Evolutionary conservation across 805 yeast species (phyloP).

Genomic region (Wickerhamomyces bovis): DNA sequence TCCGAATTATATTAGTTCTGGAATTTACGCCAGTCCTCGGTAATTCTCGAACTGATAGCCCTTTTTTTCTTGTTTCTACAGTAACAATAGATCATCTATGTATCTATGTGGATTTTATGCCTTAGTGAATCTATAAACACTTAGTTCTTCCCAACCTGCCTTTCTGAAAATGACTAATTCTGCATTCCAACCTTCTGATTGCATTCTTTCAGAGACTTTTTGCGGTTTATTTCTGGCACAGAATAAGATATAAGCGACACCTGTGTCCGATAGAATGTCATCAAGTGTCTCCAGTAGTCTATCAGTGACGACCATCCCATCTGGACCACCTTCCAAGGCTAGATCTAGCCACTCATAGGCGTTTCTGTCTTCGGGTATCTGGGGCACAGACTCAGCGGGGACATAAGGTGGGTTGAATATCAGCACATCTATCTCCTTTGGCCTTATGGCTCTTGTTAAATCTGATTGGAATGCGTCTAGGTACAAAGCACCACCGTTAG

Average conservation of each 20-base stretch:
- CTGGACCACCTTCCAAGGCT: slow-evolving; percentile 83
- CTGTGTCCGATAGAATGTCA: slow-evolving; percentile 45
- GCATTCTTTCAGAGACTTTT: slow-evolving; percentile 45
- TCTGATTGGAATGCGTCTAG: slow-evolving; percentile 52
- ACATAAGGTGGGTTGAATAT: slow-evolving; percentile 97
- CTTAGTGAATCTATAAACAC: slow-evolving; percentile 54
- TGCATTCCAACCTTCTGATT: slow-evolving; percentile 45
- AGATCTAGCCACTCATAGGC: slow-evolving; percentile 76
- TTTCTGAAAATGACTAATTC: slow-evolving; percentile 56
- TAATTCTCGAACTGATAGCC: not conserved
- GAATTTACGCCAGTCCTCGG: not conserved
- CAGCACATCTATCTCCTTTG: slow-evolving; percentile 54
- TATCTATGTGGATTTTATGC: too few relatives aligned
- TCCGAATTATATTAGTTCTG: not conserved
- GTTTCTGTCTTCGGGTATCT: slow-evolving; percentile 40
- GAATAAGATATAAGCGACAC: slow-evolving; percentile 82
- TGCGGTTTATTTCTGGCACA: slow-evolving; percentile 88
- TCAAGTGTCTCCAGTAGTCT: slow-evolving; percentile 50
- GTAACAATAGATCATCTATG: too few relatives aligned
- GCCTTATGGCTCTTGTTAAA: slow-evolving; percentile 45
- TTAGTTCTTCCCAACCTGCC: slow-evolving; percentile 94
- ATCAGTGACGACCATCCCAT: slow-evolving; percentile 86
- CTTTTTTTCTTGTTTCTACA: not conserved
- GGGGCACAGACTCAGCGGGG: slow-evolving; percentile 76
- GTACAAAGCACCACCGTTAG: slow-evolving; percentile 25